phyloP scores from a whole-genome alignment of 2,329 filamentous ascomycete genomes.

The Apiospora phragmitis region DNA sequence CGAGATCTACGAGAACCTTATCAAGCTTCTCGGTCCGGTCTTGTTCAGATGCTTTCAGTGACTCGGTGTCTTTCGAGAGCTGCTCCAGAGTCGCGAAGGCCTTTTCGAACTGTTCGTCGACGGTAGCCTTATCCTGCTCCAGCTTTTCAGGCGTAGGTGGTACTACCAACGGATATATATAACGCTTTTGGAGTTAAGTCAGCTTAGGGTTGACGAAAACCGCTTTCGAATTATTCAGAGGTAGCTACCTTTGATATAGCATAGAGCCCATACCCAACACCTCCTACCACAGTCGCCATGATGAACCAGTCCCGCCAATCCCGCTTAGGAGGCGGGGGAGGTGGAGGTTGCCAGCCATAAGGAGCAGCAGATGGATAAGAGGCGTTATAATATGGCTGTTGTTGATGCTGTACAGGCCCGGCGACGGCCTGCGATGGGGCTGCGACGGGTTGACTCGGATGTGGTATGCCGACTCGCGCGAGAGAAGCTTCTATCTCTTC shows the following conservation, averaged over 20 bases:
- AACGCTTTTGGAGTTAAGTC: conserved; percentile 60
- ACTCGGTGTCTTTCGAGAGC: conserved; percentile 83
- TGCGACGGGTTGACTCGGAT: not conserved
- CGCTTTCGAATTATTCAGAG: not conserved
- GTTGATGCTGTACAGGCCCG: conserved; percentile 43
- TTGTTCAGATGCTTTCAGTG: conserved; percentile 84
- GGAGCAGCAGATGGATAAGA: conserved; percentile 47
- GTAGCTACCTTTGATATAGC: conserved; percentile 74
- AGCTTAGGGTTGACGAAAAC: not conserved
- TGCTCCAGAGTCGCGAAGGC: conserved; percentile 92
- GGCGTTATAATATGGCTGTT: conserved; percentile 43
- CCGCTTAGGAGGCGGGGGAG: conserved; percentile 67
- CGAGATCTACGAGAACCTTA: conserved; percentile 77
- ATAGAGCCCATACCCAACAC: conserved; percentile 87
- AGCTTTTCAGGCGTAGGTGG: conserved; percentile 92
- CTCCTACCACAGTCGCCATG: conserved; percentile 93
- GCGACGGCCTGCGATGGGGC: conserved; percentile 44
- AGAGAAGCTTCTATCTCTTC: conserved; percentile 90
- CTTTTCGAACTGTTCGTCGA: conserved; percentile 91
- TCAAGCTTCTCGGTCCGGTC: conserved; percentile 83
- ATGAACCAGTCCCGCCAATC: conserved; percentile 99
- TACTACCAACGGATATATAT: conserved; percentile 85
- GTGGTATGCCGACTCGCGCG: conserved; percentile 61
- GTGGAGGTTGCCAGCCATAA: conserved; percentile 57
- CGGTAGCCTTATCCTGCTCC: conserved; percentile 88